phyloP scores from a whole-genome alignment of 2,329 filamentous ascomycete genomes.

The Pyrenophora teres region DNA sequence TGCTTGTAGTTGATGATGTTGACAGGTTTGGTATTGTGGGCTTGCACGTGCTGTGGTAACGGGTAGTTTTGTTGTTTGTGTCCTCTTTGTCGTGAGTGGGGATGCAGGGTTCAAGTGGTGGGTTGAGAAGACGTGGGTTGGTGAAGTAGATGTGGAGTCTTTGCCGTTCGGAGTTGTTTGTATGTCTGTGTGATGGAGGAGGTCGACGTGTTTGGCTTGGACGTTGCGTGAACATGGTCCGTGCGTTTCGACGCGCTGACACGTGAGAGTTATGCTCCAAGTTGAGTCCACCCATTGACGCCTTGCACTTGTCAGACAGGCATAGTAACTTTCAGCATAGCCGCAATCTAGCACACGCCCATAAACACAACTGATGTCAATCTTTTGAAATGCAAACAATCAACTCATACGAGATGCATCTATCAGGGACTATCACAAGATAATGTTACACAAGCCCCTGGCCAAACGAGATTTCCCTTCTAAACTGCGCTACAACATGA shows the following conservation, averaged over 20 bases:
- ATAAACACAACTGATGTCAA: too few relatives aligned
- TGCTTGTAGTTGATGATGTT: too few relatives aligned
- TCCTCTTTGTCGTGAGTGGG: too few relatives aligned
- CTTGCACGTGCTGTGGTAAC: too few relatives aligned
- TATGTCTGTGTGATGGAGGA: background rate
- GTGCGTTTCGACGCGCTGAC: slow-evolving; percentile 13
- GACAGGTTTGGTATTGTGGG: too few relatives aligned
- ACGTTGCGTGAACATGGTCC: background rate
- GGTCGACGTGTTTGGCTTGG: slow-evolving; percentile 3
- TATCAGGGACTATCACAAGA: slow-evolving; percentile 49
- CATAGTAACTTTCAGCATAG: too few relatives aligned
- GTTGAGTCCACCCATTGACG: too few relatives aligned
- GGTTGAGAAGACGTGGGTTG: too few relatives aligned
- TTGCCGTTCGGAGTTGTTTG: background rate
- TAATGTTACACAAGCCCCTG: slow-evolving; percentile 48
- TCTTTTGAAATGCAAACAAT: too few relatives aligned
- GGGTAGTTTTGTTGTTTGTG: too few relatives aligned
- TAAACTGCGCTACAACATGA: slow-evolving; percentile 28
- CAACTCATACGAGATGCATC: slow-evolving; percentile 43
- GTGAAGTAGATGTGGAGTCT: background rate
- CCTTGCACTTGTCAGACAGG: too few relatives aligned
- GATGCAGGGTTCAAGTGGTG: background rate
- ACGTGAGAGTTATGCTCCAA: slow-evolving; percentile 2
- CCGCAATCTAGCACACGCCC: too few relatives aligned
- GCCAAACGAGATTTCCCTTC: slow-evolving; percentile 39